Base-by-base conservation (phyloP, 2,329 filamentous ascomycete species). In the Penicillium sp. region DNA sequence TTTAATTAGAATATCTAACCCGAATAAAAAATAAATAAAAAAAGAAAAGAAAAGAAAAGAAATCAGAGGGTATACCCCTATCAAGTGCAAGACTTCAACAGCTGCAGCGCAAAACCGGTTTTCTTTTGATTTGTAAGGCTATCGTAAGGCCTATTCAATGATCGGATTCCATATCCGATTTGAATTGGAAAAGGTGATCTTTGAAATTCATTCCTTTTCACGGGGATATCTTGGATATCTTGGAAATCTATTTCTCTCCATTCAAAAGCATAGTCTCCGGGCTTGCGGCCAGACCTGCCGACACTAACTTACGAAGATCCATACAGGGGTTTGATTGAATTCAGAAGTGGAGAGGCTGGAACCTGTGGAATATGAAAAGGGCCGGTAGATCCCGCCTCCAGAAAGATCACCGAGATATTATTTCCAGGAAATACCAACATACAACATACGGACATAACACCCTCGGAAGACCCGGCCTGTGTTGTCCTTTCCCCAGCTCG, bases 321-420 rank as follows among this genome's bases (percentile, higher is more conserved):
- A 8, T 50, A 50, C 32, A 50, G 39, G 46, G 53, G 9, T 20
- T 3, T 11, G 13, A 34, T 37, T 20, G 39, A 34, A 5, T 38
- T 38, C 18, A n/a, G 39, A 39, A 37, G 47, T 37, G 34, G 53
- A 32, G 40, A 39, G 45, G 45, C 34, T 11, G 18, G 26, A 22
- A n/a, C 18, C 43, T 37, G 29, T 43, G 47, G 26, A 52, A 51
- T 22, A 45, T 51, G 39, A 43, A 53, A 53, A 39, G 38, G 51
- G 52, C 52, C 52, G 52, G 52, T 55, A 37, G 52, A 55, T 55
- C 52, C 52, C 52, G 45, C 24, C 22, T 40, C 48, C 48, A 42
- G 35, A 50, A 31, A 37, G 18, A 46, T 46, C 31, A 45, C 11
- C n/a, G n/a, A n/a, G n/a, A n/a, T n/a, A 31, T 45, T 20, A 20